Conservation (phyloP, 2,329 filamentous ascomycete species). For the Myriangium duriaei region DNA sequence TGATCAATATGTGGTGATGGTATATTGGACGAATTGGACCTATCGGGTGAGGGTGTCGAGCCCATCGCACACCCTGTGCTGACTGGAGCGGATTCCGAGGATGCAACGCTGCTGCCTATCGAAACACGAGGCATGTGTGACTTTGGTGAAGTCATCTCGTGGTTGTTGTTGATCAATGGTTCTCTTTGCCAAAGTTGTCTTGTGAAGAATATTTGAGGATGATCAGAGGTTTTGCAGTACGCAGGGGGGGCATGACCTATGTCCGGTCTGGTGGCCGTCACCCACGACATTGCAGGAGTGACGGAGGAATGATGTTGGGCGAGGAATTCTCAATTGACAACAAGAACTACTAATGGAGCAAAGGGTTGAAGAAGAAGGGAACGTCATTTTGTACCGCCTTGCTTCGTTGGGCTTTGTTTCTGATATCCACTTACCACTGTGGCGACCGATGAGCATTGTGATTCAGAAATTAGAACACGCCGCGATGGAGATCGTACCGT, state of each 20-base stretch:
- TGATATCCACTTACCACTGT: too few relatives aligned
- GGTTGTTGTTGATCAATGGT: slow-evolving; percentile 18
- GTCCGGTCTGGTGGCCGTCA: slow-evolving; percentile 12
- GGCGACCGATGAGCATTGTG: too few relatives aligned
- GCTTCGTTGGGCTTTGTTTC: too few relatives aligned
- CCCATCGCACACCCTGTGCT: slow-evolving; percentile 13
- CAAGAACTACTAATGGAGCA: too few relatives aligned
- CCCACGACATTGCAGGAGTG: slow-evolving; percentile 13
- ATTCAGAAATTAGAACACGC: too few relatives aligned
- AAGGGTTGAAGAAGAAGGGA: too few relatives aligned
- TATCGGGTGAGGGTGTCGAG: background rate
- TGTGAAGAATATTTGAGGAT: slow-evolving; percentile 22
- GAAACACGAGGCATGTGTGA: slow-evolving; percentile 3
- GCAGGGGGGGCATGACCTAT: slow-evolving; percentile 6
- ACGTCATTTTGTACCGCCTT: too few relatives aligned
- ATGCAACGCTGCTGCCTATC: slow-evolving; percentile 5
- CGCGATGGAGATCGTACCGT: too few relatives aligned
- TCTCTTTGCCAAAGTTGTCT: slow-evolving; percentile 27
- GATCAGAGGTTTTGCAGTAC: slow-evolving; percentile 5
- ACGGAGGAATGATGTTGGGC: slow-evolving; percentile 12
- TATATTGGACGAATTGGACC: background rate
- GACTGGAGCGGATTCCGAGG: slow-evolving; percentile 11
- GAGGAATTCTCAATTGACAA: too few relatives aligned
- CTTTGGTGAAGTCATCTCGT: slow-evolving; percentile 11
- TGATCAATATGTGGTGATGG: background rate